Base-by-base conservation (phyloP, 2,329 filamentous ascomycete genomes). In the Plenodomus tracheiphilus region DNA sequence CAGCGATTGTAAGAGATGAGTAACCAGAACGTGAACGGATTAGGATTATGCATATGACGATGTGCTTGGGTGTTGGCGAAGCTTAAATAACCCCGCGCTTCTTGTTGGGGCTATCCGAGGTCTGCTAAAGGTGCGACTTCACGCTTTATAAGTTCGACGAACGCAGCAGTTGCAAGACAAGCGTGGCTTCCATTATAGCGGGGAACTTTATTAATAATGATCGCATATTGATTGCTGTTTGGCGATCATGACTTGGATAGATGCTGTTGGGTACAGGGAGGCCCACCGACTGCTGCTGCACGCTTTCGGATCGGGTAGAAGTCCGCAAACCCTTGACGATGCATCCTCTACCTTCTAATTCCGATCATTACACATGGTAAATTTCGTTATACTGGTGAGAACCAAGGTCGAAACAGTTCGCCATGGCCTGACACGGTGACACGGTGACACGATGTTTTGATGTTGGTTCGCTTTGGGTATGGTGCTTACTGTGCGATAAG, bases 31-130 rank as follows among this genome's bases (percentile, higher is more conserved):
- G 22, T 16, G 37, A 17, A 32, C 15, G 34, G 34, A 15, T 32
- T 4, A 7, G 11, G 28, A 32, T 34, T 11, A 39, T 32, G 28
- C 11, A 15, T 15, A 11, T 11, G 15, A 32, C 28, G 28, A 32
- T 7, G 11, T 32, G 28, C 28, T 32, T 7, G 6, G 28, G 6
- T 10, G 20, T 25, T 43, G 18, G 19, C 5, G 15, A 43, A 37
- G 38, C 10, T 32, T 16, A n/a, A 19, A 6, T 22, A 30, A 47
- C 44, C 43, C 39, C 46, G 37, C 42, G 41, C 32, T 45, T 46
- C 42, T 42, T 20, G 18, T 44, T 49, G 47, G 39, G 34, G 9
- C n/a, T 34, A 54, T 45, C 50, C 55, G 49, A 53, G 49, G 52
- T 45, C 35, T 39, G 25, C 25, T 41, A 43, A n/a, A 40, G 18